Evolutionary conservation across 805 yeast species (phyloP), one percentile per base, ranked within the genome.

Genomic region (Ogataea methanolica): DNA sequence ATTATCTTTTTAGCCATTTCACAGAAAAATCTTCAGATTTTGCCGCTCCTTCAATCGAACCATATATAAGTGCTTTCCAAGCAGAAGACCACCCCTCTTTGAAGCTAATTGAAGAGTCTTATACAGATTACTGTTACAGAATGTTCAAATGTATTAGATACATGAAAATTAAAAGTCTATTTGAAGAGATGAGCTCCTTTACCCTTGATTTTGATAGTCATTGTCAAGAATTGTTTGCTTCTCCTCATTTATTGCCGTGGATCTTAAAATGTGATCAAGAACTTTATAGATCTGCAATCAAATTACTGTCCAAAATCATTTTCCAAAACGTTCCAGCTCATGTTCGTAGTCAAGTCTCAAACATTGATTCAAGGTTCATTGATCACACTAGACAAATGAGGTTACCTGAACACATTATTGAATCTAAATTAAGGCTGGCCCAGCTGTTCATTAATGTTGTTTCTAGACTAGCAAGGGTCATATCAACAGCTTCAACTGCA

Each of bases 131-230:
- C 60, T 83, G 89, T 58, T 76, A 77, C 36, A 65, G 82, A 6
- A 65, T 86, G 33, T 80, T 85, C 50, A 88, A 85, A 51, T 73
- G 80, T 42, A 66, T 88, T 47, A 71, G 91, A 51, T 82, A 72
- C 58, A 76, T 88, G 80, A 86, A 83, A 48, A 63, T 84, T 48
- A 80, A 78, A 49, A 78, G 78, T 56, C 65, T 89, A 33, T 74
- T 82, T 44, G 67, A 75, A n/a, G 65, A 76, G 26, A 63, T 86
- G 42, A 60, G 71, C 8, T 68, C 78, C 8, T 86, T 63, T 81
- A 62, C 76, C 69, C 47, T 65, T 15, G 71, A 79, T 1, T 71
- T 88, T 45, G 80, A 90, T 0, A 71, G 80, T 0, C 85, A 86
- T 4, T 85, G 82, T 37, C 77, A 75, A 58, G 77, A 77, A 54